Evolutionary conservation across 1,139 yeast genomes (phyloP), one percentile per base, ranked within the genome.

Genomic region (Yamadazyma jaroonii): DNA sequence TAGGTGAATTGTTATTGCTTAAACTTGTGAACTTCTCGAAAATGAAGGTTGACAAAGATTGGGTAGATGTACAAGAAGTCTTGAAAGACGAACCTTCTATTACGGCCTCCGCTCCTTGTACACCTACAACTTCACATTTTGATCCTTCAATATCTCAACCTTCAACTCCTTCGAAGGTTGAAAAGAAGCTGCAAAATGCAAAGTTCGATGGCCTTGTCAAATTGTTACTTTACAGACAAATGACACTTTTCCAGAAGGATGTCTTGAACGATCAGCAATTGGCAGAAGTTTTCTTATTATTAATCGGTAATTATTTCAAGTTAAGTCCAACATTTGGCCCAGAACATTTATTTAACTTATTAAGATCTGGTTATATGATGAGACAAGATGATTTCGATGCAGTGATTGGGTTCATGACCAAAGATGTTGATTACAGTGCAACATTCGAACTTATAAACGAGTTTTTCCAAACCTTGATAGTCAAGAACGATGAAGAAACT

Each of bases 61-160:
- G 96, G 95, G 74, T 73, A 34, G 78, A 36, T 74, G 74, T 34
- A 89, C 86, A 5, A 8, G 10, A 12, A 4, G 74, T 89, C 32
- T 77, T 76, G 48, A 89, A 86, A 36, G 83, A 92, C 90, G 84
- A 80, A 47, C 79, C 82, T 0, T 87, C 86, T 53, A 10, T n/a
- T 20, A 4, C 15, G 15, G 9, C 35, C 10, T 15, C 31, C 4
- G 20, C 14, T 17, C 36, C 32, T 9, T 9, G 8, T 12, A 36
- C 35, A 8, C 38, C 36, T 22, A 23, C 20, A 4, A 13, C 12
- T 10, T 7, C 26, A 2, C 29, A 13, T 6, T 25, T 29, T 14
- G 13, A 34, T 17, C 24, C 29, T 8, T 34, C 36, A 11, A 34
- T 28, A 14, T 22, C 36, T 3, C 29, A 34, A 29, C 32, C 32